Evolutionary conservation across 2,329 filamentous ascomycete genomes (phyloP), one percentile per base, ranked within the genome.

Genomic region (Aspergillus glaucus): DNA sequence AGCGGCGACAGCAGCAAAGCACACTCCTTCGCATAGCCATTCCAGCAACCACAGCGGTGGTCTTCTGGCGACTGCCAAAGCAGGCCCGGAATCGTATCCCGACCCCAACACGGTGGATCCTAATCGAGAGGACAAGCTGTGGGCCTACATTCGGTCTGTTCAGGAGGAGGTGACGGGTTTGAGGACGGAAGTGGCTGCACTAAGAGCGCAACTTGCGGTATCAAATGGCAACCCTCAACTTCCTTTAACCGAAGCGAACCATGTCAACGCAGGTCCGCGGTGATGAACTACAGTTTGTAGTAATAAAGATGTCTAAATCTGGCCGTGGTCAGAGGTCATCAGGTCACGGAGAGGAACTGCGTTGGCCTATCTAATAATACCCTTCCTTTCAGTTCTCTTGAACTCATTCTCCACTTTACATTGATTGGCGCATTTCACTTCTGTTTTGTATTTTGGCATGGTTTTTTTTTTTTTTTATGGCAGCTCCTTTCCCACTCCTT

Each of bases 131-230:
- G 69, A 72, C 39, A 68, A 69, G 39, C 53, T 75, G 3, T 75
- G 72, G 72, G 60, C 67, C 24, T 71, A 72, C 51, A 66, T 74
- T 30, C 69, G 65, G 30, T 68, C 63, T 36, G 63, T 75, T 42
- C 70, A 74, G 44, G 66, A 71, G 7, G 65, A 73, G 51, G 49
- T 75, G 42, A 62, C 63, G 34, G 60, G 59, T 6, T 57, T 75
- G 44, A 70, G 68, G 47, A 63, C 67, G 8, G 72, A 75, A 51
- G 69, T 75, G 22, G 65, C 64, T 24, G 54, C 63, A 6, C 55
- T 75, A 19, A 65, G 67, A 47, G 64, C 67, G 19, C 72, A 73
- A 48, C 50, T 73, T 46, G 65, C 67, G n/a, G 58, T 63, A 6
- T 55, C 58, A n/a, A 61, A 52, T 47, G 51, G 51, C 26, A 65